Evolutionary conservation across 768 basidiomycete genomes (phyloP), one percentile per base, ranked within the genome.

Genomic region (Floccularia luteovirens): DNA sequence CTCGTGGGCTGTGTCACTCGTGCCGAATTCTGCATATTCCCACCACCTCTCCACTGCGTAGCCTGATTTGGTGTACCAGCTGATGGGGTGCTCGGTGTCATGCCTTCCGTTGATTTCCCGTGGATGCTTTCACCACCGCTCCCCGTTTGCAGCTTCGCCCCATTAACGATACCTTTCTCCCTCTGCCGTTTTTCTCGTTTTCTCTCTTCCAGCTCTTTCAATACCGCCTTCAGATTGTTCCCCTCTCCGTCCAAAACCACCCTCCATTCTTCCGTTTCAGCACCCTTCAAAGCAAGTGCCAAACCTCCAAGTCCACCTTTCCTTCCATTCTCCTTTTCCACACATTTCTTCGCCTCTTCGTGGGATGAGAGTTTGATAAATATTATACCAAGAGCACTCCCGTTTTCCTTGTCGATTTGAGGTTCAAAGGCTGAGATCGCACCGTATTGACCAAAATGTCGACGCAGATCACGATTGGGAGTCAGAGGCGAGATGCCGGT

Each of bases 191-290:
- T n/a, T 19, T 41, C 28, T 70, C 68, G 57, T 64, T 72, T 54
- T 66, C 63, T 52, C 57, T 69, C 69, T 60, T 84, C 77, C 47
- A 81, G 52, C 58, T 81, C 82, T 49, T 74, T 75, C 56, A 84
- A 59, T 16, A 86, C 77, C 5, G 78, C 79, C 42, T 72, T 75
- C 46, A 82, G 55, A 47, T 73, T 70, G 44, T 64, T 56, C 3
- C 83, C 81, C 44, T 90, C 82, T 0, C 77, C 79, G 56, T 98
- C 94, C 37, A 91, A 68, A 10, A 87, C 83, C 4, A 86, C 87
- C 22, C 70, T 69, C 51, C 93, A 72, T 51, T 78, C 76, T 43
- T 81, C 77, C 1, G 60, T 69, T 14, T 72, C 77, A 0, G 56
- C 59, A 14, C 40, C 39, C 24, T 42, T 51, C 27, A 41, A 51